Evolutionary conservation across 192 early-diverging fungal species (phyloP).

Genomic region (Entomortierella parvispora): DNA sequence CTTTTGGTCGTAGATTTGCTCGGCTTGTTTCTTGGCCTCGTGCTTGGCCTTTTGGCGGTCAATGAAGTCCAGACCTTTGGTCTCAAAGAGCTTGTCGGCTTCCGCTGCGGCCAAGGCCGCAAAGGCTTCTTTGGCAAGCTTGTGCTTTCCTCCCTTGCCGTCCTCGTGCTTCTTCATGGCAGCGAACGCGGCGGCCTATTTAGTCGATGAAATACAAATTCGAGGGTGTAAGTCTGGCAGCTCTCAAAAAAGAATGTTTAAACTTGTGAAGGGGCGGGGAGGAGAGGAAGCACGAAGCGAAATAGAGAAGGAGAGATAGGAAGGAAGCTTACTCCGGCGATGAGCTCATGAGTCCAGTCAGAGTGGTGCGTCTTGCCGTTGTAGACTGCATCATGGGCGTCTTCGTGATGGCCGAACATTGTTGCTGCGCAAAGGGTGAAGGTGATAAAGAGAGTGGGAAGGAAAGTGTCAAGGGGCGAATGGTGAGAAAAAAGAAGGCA

Average conservation of each 20-base stretch:
- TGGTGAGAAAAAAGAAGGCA: no score
- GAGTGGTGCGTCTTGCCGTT: constrained; percentile 11
- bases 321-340: constrained; percentile 10
- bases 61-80: constrained; percentile 60
- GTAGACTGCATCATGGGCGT: constrained; percentile 1
- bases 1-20: constrained; percentile 47
- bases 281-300: no score
- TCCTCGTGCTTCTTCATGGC: constrained; percentile 52
- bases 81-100: constrained; percentile 55
- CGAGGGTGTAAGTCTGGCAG: no score
- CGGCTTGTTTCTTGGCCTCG: constrained; percentile 53
- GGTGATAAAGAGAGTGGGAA: no score
- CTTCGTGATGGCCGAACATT: constrained; percentile 18
- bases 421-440: no score
- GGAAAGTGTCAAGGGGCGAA: no score
- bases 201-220: no score
- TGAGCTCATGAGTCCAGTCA: constrained; percentile 31
- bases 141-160: constrained; percentile 36
- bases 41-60: constrained; percentile 60
- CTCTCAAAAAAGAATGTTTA: no score
- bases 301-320: no score
- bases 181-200: constrained; percentile 54
- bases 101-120: constrained; percentile 54
- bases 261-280: no score
- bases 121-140: constrained; percentile 51